Base-by-base conservation (phyloP, 176 grass and related monocot species). In the Carex myosuroides region DNA sequence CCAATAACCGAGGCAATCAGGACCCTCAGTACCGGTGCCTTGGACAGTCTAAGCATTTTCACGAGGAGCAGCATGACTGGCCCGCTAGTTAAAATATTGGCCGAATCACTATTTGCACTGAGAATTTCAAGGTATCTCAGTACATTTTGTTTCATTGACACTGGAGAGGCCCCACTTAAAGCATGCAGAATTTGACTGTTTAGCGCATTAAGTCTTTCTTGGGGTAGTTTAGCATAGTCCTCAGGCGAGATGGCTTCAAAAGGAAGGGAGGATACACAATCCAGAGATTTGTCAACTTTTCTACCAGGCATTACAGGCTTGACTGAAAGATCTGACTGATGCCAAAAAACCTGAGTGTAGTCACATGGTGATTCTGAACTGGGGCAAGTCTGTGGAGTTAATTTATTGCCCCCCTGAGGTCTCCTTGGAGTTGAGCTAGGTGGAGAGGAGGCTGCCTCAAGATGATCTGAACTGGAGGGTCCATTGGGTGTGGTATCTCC, bases 231-330 rank as follows among this genome's bases (percentile, higher is more conserved):
- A 84, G 83, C 82, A 88, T 98, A 98, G 70, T 98, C 96, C 81
- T 20, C 68, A 66, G 91, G 87, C 57, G 88, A 66, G 85, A 98
- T 76, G 75, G 86, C 67, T 86, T 92, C 91, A 84, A 95, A 98
- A 83, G 89, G 92, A 85, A 95, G 91, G 58, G 67, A 79, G 20
- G 72, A 83, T 41, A 90, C 37, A 24, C 57, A 72, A 48, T 94
- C 91, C 78, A 79, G 52, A 90, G 75, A 84, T 88, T 88, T 95
- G 82, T 98, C 92, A 79, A 86, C 80, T 86, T 98, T 98, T 84
- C 85, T 92, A 81, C 88, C 86, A 18, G 93, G 93, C 96, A 98
- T 98, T 72, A 98, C 96, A 77, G 96, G 96, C 86, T 98, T 98
- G 75, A 98, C 96, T 81, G 85, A 87, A 61, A 98, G 92, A 86